These are phyloP conservation scores for Eutrema heterophyllum DNA, from an alignment of 345 rosid genomes.

Conservation along the genomic window DNA sequence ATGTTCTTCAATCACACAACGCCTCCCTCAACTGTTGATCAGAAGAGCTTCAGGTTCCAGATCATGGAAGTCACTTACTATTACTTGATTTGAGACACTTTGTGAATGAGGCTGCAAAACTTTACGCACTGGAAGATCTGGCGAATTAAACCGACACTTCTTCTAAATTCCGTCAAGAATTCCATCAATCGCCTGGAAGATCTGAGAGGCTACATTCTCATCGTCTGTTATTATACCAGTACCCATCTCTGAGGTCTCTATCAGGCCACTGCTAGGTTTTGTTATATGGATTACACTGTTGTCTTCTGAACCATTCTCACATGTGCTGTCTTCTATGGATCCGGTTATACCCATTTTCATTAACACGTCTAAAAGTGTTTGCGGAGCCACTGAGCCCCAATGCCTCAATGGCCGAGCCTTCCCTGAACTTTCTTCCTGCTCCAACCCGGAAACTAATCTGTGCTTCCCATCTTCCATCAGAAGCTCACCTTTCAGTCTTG, in stretches of 20 bases:
- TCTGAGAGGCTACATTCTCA: conserved; percentile 39
- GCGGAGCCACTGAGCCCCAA: conserved; percentile 52
- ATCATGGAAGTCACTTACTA: neutral
- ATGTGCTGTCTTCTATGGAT: conserved; percentile 31
- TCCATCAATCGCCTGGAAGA: conserved; percentile 40
- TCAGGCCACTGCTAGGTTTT: conserved; percentile 42
- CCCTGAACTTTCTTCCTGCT: conserved; percentile 21
- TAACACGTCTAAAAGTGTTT: conserved; percentile 41
- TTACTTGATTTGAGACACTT: no score
- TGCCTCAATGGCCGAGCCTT: conserved; percentile 32
- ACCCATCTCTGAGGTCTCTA: conserved; percentile 39
- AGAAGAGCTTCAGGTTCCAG: neutral
- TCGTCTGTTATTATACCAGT: conserved; percentile 44
- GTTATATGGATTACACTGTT: conserved; percentile 27
- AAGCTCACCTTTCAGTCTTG: conserved; percentile 65
- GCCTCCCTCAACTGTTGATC: no score
- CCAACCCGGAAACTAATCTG: conserved; percentile 35
- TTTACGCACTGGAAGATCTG: neutral
- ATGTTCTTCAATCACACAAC: neutral
- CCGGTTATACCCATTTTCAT: conserved; percentile 51
- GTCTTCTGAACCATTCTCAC: conserved; percentile 29
- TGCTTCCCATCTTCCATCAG: conserved; percentile 43
- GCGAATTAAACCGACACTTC: neutral
- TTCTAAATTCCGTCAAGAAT: conserved; percentile 46
- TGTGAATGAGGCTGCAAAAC: neutral